These are phyloP conservation scores for Xerocomellus amylosporus DNA, from an alignment of 768 basidiomycete genomes.

Conservation along the genomic window DNA sequence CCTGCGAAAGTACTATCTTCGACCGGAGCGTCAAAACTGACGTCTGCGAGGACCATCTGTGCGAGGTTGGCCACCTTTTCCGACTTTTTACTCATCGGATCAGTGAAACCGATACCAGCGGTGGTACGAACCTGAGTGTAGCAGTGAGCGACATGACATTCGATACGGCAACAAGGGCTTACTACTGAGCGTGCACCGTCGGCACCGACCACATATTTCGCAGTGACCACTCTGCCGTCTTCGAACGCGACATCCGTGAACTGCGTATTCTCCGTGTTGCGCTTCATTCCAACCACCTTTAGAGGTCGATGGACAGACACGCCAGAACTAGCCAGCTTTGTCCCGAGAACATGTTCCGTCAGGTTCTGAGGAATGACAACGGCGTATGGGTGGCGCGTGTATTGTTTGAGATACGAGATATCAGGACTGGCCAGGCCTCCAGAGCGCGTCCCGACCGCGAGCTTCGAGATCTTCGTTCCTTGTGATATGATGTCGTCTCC, in stretches of 20 bases:
- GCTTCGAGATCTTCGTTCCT: conserved; percentile 32
- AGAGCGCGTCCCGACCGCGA: conserved; percentile 34
- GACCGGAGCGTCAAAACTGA: conserved; percentile 10
- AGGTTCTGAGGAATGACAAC: conserved; percentile 45
- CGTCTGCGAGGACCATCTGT: conserved; percentile 29
- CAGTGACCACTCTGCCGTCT: conserved; percentile 40
- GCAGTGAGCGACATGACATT: not conserved
- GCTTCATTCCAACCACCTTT: conserved; percentile 38
- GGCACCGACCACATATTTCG: conserved; percentile 51
- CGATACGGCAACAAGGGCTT: conserved; percentile 3
- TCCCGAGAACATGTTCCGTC: conserved; percentile 42
- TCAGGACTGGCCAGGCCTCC: conserved; percentile 27
- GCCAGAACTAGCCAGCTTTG: conserved; percentile 32
- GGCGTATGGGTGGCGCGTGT: conserved; percentile 46
- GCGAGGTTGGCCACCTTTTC: conserved; percentile 28
- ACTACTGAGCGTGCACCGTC: conserved; percentile 51
- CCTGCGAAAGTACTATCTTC: not conserved
- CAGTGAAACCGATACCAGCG: conserved; percentile 42
- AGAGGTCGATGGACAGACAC: conserved; percentile 38
- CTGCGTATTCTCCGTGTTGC: conserved; percentile 25
- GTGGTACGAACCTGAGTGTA: conserved; percentile 41
- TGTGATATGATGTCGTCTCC: conserved; percentile 38
- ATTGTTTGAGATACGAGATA: conserved; percentile 34
- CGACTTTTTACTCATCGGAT: conserved; percentile 38
- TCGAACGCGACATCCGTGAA: conserved; percentile 46